Percentiles rank a stretch among this genome's conserved stretches.
Evolutionary conservation across 2,329 filamentous ascomycete genomes (phyloP).

Genomic region (Penicillium occitanis): DNA sequence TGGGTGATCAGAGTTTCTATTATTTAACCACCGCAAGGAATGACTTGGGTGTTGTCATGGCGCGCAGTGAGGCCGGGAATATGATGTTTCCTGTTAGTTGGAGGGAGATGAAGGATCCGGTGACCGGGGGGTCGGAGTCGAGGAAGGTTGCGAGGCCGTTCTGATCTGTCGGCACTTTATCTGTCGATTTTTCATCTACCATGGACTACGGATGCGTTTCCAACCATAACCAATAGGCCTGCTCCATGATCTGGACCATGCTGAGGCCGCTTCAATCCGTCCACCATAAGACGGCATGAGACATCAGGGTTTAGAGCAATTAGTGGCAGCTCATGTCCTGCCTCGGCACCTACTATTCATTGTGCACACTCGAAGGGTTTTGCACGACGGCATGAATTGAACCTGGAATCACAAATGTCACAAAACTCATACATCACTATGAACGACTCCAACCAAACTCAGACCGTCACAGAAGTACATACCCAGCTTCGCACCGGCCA

Average conservation of each 20-base stretch:
- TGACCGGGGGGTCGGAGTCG: slow-evolving; percentile 71
- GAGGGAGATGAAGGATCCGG: slow-evolving; percentile 88
- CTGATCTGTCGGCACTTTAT: slow-evolving; percentile 37
- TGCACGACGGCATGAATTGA: background rate
- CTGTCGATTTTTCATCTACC: background rate
- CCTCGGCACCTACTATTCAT: background rate
- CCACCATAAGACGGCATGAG: background rate
- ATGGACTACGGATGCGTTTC: background rate
- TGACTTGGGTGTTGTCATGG: slow-evolving; percentile 90
- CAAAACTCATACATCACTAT: background rate
- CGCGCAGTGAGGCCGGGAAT: slow-evolving; percentile 81
- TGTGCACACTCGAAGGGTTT: background rate
- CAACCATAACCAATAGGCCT: no score
- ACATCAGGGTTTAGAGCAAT: background rate
- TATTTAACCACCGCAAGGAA: slow-evolving; percentile 92
- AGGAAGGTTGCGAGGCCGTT: slow-evolving; percentile 95
- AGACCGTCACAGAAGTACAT: no score
- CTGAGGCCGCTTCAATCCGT: no score
- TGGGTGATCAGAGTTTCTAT: slow-evolving; percentile 93
- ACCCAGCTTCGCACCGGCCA: background rate
- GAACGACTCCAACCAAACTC: no score
- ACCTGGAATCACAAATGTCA: background rate
- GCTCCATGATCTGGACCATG: no score
- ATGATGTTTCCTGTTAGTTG: slow-evolving; percentile 91
- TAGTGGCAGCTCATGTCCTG: background rate